Evolutionary conservation across 2,329 filamentous ascomycete species (phyloP).

Genomic region (Neopestalotiopsis sp.): DNA sequence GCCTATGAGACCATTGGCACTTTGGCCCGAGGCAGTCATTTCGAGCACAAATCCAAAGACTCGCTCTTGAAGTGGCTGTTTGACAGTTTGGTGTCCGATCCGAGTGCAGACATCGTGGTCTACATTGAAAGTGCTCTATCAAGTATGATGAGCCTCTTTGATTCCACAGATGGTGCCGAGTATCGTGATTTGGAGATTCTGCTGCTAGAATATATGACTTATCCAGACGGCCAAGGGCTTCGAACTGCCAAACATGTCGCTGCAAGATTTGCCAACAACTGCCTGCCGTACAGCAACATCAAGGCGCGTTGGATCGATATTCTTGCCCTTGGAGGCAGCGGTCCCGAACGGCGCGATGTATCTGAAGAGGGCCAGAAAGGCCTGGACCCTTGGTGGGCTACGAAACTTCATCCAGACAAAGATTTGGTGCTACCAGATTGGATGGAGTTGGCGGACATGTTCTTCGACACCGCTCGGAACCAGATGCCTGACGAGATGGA

Average conservation of each 20-base stretch:
- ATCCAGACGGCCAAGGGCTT: conserved; percentile 57
- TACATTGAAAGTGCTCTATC: conserved; percentile 91
- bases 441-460: conserved; percentile 54
- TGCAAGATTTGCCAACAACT: conserved; percentile 89
- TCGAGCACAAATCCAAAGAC: conserved; percentile 58
- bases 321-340: conserved; percentile 72
- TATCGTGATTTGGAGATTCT: conserved; percentile 53
- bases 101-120: conserved; percentile 75
- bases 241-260: conserved; percentile 81
- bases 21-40: conserved; percentile 69
- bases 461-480: conserved; percentile 46
- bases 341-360: conserved; percentile 78
- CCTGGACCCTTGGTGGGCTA: conserved; percentile 68
- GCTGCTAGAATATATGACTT: conserved; percentile 71
- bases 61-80: conserved; percentile 79
- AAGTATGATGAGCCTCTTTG: conserved; percentile 63
- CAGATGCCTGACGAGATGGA: conserved; percentile 33
- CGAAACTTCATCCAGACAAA: conserved; percentile 38
- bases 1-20: conserved; percentile 93
- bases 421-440: conserved; percentile 53
- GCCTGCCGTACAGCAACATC: conserved; percentile 79
- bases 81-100: conserved; percentile 79
- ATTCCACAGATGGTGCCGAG: conserved; percentile 34
- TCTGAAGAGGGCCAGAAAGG: conserved; percentile 90
- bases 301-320: conserved; percentile 88